Base-by-base conservation (phyloP, 352 stramenopile genomes). In the Phytophthora sansomeana region DNA sequence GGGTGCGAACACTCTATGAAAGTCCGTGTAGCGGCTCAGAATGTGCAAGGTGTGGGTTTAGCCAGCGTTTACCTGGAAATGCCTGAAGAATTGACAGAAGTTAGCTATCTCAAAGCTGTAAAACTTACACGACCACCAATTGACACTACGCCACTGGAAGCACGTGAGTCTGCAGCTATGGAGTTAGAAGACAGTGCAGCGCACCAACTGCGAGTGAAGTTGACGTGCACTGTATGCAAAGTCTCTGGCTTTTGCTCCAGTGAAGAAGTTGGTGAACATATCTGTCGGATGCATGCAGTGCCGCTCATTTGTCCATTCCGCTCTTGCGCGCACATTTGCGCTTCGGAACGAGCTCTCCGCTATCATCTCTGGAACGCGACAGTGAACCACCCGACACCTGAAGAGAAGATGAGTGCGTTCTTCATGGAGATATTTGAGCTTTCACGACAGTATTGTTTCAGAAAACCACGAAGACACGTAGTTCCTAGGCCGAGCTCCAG, bases 341-440 rank as follows among this genome's bases (percentile, higher is more conserved):
- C 83, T 6, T 91, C 77, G 0, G 83, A 95, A 24, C 67, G 65
- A n/a, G 76, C 83, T 0, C 69, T 95, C 2, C 83, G 85, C 2
- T 95, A 93, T 42, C 87, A 95, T 32, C 80, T 95, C 6, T 91
- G 81, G 80, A 80, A 83, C 28, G 90, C 76, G 41, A 81, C 85
- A 14, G 71, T 91, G 26, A 72, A 78, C 5, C 81, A 77, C 17
- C 75, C 82, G 14, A 90, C 81, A 5, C 24, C 43, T 0, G 82
- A 92, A 32, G 87, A 95, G 59, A 63, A 74, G 3, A 61, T 76
- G 17, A 92, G 80, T 42, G 70, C 74, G 28, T 63, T 91, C 1
- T 93, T 92, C 57, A 85, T 93, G 63, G 75, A 90, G 41, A 89
- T 92, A 7, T 90, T 92, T 32, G 66, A 85, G 52, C 62, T 92